phyloP scores from a whole-genome alignment of 2,329 filamentous ascomycete species.

The Ceratocystis albifundus region DNA sequence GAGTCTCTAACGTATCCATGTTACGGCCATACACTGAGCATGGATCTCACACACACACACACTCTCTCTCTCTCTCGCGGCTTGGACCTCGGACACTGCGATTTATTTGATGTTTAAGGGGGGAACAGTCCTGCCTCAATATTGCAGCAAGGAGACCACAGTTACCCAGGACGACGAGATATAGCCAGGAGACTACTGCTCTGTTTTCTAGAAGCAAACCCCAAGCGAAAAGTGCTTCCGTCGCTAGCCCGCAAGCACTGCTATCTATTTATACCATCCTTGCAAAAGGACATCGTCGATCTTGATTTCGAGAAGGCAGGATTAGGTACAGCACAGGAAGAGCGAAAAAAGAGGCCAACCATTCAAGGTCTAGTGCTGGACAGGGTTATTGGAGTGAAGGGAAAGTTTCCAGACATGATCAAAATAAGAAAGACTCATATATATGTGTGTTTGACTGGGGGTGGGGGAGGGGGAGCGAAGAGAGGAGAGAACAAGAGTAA shows the following conservation, averaged over 20 bases:
- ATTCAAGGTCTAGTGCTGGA: background rate
- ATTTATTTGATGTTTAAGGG: background rate
- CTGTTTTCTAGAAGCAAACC: constrained; percentile 12
- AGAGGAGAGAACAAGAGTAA: background rate
- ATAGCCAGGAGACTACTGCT: background rate
- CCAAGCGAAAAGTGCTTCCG: background rate
- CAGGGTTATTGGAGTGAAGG: background rate
- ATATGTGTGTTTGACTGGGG: background rate
- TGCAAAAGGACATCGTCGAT: background rate
- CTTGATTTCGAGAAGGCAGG: background rate
- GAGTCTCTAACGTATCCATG: background rate
- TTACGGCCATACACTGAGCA: background rate
- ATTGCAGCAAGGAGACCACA: background rate
- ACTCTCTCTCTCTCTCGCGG: background rate
- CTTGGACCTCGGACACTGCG: background rate
- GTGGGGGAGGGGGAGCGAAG: too few species aligned
- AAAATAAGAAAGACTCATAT: background rate
- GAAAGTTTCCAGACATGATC: background rate
- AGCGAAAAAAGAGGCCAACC: constrained; percentile 3
- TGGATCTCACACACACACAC: constrained; percentile 3
- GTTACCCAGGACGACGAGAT: constrained; percentile 12
- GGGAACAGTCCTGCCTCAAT: background rate
- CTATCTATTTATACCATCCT: background rate
- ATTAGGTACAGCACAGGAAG: background rate
- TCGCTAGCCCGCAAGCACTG: background rate